Evolutionary conservation across 1,284 basidiomycete species (phyloP), one percentile per base, ranked within the genome.

Genomic region (Ceratobasidium sp.): DNA sequence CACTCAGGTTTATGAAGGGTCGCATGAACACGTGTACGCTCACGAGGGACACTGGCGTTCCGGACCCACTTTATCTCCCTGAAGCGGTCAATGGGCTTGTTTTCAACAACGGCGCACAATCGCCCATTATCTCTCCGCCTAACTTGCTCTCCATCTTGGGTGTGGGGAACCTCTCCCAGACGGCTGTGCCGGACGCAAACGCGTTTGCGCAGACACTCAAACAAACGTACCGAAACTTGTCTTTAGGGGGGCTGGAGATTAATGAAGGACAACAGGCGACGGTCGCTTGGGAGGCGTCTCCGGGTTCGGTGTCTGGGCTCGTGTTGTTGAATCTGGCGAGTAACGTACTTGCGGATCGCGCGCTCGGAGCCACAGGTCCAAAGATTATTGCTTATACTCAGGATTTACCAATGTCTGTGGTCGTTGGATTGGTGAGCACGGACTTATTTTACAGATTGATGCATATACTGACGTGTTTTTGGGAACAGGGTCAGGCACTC

Each of bases 261-360:
- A 84, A 90, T 66, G 76, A 83, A 46, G 83, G 85, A 0, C 84
- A 85, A 0, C 77, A 83, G 29, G 80, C 87, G 0, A 77, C 91
- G 48, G 78, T 92, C 53, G 89, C 90, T 19, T 92, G 89, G 89
- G 87, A 91, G 80, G 88, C 86, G 5, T 81, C 83, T 0, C 82
- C 87, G 1, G 86, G 88, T 0, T 86, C 87, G 0, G 77, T 86
- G 11, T 85, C 83, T 27, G 90, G 89, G 2, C 84, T 86, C 1
- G 83, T 86, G 2, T 83, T 91, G 83, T 80, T 93, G 74, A 93
- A 92, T 79, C 79, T 93, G 34, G 88, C 84, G 5, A 87, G 86
- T 6, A 94, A 93, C 79, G 80, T 92, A 22, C 79, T 91, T 34
- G 88, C 88, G 78, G 89, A 90, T 74, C 83, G 82, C 58, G 87